Percentiles rank a stretch among this genome's conserved stretches.
phyloP scores from a whole-genome alignment of 192 early-diverging fungal genomes.

The Diversispora epigaea region DNA sequence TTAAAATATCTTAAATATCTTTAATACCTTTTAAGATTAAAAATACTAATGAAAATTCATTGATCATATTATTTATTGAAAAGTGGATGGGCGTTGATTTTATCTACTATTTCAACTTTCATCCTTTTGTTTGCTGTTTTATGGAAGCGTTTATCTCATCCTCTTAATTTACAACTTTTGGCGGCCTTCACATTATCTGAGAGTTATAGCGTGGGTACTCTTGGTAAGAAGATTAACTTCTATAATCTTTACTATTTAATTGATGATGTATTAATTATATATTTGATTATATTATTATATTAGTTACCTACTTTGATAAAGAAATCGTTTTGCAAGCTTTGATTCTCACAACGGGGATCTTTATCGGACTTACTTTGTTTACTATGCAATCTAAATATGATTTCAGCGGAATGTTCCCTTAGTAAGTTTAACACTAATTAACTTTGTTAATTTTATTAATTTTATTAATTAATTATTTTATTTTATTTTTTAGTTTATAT shows the following conservation, averaged over 20 bases:
- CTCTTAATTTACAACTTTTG: constrained; percentile 63
- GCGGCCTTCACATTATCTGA: constrained; percentile 62
- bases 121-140: constrained; percentile 48
- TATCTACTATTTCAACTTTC: constrained; percentile 53
- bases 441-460: neutral
- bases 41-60: neutral
- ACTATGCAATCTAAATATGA: constrained; percentile 74
- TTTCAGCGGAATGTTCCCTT: constrained; percentile 62
- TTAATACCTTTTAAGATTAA: neutral
- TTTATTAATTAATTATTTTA: neutral
- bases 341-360: constrained; percentile 69
- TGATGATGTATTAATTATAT: neutral
- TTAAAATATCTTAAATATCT: too few relatives aligned
- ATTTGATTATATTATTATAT: neutral
- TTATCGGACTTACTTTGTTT: constrained; percentile 73
- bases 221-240: constrained; percentile 46
- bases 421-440: constrained; percentile 34
- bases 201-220: constrained; percentile 38
- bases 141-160: constrained; percentile 62
- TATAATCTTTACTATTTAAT: neutral
- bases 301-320: constrained; percentile 66
- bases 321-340: constrained; percentile 72
- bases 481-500: constrained; percentile 44
- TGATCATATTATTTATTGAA: constrained; percentile 20
- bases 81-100: constrained; percentile 59